Percentiles rank a stretch among this genome's conserved stretches.
Conservation (phyloP, 768 basidiomycete species). For the Lepiota venenata region DNA sequence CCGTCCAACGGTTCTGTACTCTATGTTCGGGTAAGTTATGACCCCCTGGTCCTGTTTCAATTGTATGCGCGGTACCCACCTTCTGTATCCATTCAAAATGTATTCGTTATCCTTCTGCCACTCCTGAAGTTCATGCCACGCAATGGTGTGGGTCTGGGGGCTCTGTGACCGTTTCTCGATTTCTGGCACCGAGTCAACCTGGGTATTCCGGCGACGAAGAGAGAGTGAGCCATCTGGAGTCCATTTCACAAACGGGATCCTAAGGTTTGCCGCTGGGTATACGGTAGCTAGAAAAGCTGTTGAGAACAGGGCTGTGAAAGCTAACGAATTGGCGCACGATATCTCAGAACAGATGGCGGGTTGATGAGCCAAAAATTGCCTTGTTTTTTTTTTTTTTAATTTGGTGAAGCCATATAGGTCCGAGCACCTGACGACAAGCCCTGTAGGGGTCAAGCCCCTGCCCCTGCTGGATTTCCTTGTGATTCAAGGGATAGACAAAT, state of each 20-base stretch:
- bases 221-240: not conserved
- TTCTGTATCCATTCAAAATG: slow-evolving; percentile 66
- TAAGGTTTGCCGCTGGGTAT: not conserved
- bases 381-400: too few species aligned
- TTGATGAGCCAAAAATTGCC: too few species aligned
- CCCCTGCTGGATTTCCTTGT: too few species aligned
- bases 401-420: too few species aligned
- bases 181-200: not conserved
- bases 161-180: not conserved
- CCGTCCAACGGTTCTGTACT: slow-evolving; percentile 57
- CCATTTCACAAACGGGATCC: slow-evolving; percentile 1
- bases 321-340: too few species aligned
- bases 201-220: slow-evolving; percentile 4
- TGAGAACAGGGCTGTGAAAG: too few species aligned
- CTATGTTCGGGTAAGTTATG: slow-evolving; percentile 30
- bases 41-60: slow-evolving; percentile 6
- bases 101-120: slow-evolving; percentile 78
- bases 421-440: too few species aligned
- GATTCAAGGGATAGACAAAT: too few species aligned
- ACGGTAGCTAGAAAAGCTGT: not conserved
- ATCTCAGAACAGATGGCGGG: too few species aligned
- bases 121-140: slow-evolving; percentile 58
- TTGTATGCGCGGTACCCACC: slow-evolving; percentile 33
- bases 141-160: slow-evolving; percentile 24
- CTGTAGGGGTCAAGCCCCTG: too few species aligned